Evolutionary conservation across 2,329 filamentous ascomycete species (phyloP).

Genomic region (Colletotrichum zoysiae): DNA sequence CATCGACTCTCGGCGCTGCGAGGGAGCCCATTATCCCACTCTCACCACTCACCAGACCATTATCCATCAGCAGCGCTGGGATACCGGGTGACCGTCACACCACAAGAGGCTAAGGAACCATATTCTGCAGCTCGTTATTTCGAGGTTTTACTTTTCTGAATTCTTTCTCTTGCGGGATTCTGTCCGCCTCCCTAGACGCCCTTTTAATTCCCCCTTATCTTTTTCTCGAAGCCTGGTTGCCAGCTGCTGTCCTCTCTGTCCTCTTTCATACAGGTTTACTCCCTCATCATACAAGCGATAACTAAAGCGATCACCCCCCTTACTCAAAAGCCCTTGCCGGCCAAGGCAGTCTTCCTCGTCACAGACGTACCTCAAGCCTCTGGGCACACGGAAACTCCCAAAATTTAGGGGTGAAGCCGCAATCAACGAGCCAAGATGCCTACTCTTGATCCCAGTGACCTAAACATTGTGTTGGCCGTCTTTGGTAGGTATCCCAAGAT

Average conservation of each 20-base stretch:
- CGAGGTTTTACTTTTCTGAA: slow-evolving; percentile 16
- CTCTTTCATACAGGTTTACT: neutral
- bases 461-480: slow-evolving; percentile 64
- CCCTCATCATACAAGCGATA: slow-evolving; percentile 22
- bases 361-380: slow-evolving; percentile 23
- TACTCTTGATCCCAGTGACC: slow-evolving; percentile 46
- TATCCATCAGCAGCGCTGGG: slow-evolving; percentile 39
- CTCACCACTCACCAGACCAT: slow-evolving; percentile 29
- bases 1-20: slow-evolving; percentile 28
- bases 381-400: slow-evolving; percentile 10
- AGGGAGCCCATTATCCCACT: slow-evolving; percentile 18
- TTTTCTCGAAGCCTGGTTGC: neutral
- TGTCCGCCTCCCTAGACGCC: slow-evolving; percentile 10
- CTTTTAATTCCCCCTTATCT: slow-evolving; percentile 13
- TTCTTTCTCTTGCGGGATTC: slow-evolving; percentile 27
- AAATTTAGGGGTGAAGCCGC: slow-evolving; percentile 18
- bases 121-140: slow-evolving; percentile 21
- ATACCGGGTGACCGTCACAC: slow-evolving; percentile 36
- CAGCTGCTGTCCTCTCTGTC: neutral
- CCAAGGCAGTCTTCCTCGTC: slow-evolving; percentile 33
- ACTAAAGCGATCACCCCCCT: slow-evolving; percentile 17
- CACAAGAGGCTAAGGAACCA: slow-evolving; percentile 17
- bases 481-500: slow-evolving; percentile 52
- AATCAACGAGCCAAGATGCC: slow-evolving; percentile 42
- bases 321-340: slow-evolving; percentile 30